phyloP scores from a whole-genome alignment of 441 rosid species.

The Populus hybrid region DNA sequence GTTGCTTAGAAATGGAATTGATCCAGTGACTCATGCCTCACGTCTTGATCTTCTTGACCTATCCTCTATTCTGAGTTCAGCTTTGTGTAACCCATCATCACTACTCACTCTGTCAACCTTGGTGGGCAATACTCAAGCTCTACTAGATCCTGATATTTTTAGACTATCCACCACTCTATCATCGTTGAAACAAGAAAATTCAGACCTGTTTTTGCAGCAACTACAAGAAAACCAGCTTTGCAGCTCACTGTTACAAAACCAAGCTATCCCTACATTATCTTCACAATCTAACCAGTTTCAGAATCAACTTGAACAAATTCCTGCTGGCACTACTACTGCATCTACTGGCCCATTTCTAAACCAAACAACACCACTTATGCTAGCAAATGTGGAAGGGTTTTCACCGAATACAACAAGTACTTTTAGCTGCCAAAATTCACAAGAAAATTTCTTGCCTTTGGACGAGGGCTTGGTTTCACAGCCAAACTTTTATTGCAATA shows the following conservation, averaged over 20 bases:
- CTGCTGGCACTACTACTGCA: conserved; percentile 25
- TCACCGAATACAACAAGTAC: background rate
- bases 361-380: conserved; percentile 29
- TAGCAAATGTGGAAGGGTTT: conserved; percentile 17
- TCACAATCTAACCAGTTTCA: conserved; percentile 30
- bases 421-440: conserved; percentile 19
- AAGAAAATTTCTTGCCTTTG: conserved; percentile 14
- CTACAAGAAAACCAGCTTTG: conserved; percentile 36
- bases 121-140: conserved; percentile 35
- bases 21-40: conserved; percentile 84
- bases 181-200: conserved; percentile 51
- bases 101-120: conserved; percentile 41
- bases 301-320: conserved; percentile 17
- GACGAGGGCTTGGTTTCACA: conserved; percentile 20
- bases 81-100: conserved; percentile 37
- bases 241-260: conserved; percentile 25
- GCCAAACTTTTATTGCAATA: conserved; percentile 17
- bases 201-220: conserved; percentile 30
- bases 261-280: conserved; percentile 6
- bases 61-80: conserved; percentile 53
- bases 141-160: conserved; percentile 45
- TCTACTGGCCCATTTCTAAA: conserved; percentile 7
- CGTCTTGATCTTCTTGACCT: conserved; percentile 69
- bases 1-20: conserved; percentile 75
- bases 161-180: conserved; percentile 38